Conservation (phyloP, 805 yeast genomes). For the Suhomyces kilbournensis region DNA sequence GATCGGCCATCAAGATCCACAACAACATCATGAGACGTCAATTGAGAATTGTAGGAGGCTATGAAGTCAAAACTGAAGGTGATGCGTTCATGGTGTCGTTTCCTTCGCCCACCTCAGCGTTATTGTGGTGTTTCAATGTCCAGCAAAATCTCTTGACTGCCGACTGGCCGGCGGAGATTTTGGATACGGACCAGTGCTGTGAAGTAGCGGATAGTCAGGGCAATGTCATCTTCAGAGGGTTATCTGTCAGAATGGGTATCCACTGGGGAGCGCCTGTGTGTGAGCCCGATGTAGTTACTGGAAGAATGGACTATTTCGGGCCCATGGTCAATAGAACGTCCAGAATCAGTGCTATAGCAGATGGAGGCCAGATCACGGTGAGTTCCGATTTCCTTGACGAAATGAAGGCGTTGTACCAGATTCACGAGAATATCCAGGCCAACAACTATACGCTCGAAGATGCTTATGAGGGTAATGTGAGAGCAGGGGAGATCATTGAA, state of each 20-base stretch:
- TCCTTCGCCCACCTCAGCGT: conserved; percentile 85
- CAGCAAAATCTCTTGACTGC: conserved; percentile 77
- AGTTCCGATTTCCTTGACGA: conserved; percentile 80
- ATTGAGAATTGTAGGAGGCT: conserved; percentile 89
- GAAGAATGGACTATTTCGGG: conserved; percentile 98
- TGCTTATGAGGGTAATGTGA: conserved; percentile 44
- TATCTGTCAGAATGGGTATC: conserved; percentile 95
- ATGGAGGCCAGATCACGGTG: conserved; percentile 95
- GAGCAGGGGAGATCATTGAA: conserved; percentile 58
- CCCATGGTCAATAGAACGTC: conserved; percentile 98
- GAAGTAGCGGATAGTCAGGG: conserved; percentile 66
- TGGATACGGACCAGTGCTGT: conserved; percentile 80
- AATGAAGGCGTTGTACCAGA: conserved; percentile 52
- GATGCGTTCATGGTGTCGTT: conserved; percentile 98
- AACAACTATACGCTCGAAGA: conserved; percentile 28
- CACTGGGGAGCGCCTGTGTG: conserved; percentile 99
- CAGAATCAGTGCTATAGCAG: conserved; percentile 90
- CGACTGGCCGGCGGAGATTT: conserved; percentile 94
- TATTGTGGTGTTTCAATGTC: conserved; percentile 91
- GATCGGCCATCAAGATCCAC: conserved; percentile 93
- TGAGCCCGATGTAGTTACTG: conserved; percentile 89
- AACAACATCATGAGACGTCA: conserved; percentile 93
- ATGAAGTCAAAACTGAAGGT: conserved; percentile 98
- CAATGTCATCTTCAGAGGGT: conserved; percentile 71
- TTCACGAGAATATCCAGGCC: conserved; percentile 40